Base-by-base conservation (phyloP, 2,329 filamentous ascomycete species). In the Teratosphaeriaceae sp. region DNA sequence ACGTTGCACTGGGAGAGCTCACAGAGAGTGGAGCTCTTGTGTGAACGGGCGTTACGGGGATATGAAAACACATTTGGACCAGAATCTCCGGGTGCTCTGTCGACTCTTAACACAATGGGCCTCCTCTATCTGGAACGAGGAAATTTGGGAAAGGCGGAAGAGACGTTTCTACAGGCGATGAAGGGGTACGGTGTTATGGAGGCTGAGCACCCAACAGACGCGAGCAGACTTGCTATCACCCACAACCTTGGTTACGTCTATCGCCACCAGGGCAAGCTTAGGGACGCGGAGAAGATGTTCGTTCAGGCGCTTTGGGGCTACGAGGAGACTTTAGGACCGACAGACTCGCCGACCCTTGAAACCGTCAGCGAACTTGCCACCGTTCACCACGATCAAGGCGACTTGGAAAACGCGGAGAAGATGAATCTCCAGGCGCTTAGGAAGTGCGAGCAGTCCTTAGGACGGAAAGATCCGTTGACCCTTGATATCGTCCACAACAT, bases 251-350 rank as follows among this genome's bases (percentile, higher is more conserved):
- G 38, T 18, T 23, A 19, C 19, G 31, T 50, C 23, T 48, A 48
- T 31, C 38, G 26, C 42, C 16, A 16, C 40, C 24, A 27, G 24
- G 24, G 24, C 24, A 27, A 27, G 24, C 8, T 27, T 8, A n/a
- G n/a, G 24, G 24, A 50, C 15, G 47, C 45, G 40, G 47, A 50
- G 30, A 16, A 26, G 24, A 44, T 48, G 45, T 52, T 41, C 39
- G 8, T 37, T 16, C 37, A 35, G 19, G 49, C 48, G 20, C 23
- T 51, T 5, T n/a, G n/a, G n/a, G 24, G n/a, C 24, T 8, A 8
- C 12, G 30, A 34, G 15, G 30, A 12, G 30, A 34, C 30, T 8
- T 34, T 9, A 15, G 30, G 30, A 12, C 7, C 30, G 16, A 34
- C 7, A 15, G 7, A 34, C 15, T n/a, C 30, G 30, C 15, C 30